These are phyloP conservation scores for Geotrichum aggregatum DNA, from an alignment of 1,139 yeast species.

Conservation along the genomic window DNA sequence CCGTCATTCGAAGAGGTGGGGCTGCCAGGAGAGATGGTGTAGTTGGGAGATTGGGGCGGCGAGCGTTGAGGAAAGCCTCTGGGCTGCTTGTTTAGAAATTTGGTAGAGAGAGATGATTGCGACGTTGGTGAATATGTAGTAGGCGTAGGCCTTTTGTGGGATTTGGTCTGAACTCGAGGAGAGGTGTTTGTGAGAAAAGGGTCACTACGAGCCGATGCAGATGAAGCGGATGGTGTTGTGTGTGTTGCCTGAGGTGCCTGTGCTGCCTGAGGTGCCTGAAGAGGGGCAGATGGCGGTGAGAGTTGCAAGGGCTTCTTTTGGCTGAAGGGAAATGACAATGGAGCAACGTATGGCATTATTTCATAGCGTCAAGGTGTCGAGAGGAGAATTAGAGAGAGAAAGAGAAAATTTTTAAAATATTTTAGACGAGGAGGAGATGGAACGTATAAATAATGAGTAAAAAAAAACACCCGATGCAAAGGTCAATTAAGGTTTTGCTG, in stretches of 20 bases:
- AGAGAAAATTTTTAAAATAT: not conserved
- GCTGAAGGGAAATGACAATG: not conserved
- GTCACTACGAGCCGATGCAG: not conserved
- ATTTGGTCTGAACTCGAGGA: not conserved
- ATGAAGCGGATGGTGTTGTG: not conserved
- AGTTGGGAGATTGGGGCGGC: constrained; percentile 31
- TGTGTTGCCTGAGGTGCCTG: not conserved
- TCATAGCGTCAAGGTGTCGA: not conserved
- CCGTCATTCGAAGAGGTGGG: constrained; percentile 1
- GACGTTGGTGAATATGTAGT: not conserved
- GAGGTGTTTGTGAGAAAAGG: not conserved
- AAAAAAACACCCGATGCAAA: not conserved
- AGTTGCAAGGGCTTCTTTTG: too few species aligned
- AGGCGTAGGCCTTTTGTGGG: not conserved
- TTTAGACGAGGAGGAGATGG: not conserved
- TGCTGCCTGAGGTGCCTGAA: not conserved
- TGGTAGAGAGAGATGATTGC: not conserved
- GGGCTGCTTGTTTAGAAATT: not conserved
- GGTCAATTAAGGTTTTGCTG: not conserved
- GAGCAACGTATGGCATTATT: constrained; percentile 8
- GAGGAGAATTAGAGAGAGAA: not conserved
- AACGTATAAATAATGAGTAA: not conserved
- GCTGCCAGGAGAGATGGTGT: constrained; percentile 2
- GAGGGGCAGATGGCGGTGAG: not conserved
- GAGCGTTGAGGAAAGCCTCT: constrained; percentile 38